These are phyloP conservation scores for Heliosperma pusillum DNA, from an alignment of 148 eudicot species.

Conservation along the genomic window DNA sequence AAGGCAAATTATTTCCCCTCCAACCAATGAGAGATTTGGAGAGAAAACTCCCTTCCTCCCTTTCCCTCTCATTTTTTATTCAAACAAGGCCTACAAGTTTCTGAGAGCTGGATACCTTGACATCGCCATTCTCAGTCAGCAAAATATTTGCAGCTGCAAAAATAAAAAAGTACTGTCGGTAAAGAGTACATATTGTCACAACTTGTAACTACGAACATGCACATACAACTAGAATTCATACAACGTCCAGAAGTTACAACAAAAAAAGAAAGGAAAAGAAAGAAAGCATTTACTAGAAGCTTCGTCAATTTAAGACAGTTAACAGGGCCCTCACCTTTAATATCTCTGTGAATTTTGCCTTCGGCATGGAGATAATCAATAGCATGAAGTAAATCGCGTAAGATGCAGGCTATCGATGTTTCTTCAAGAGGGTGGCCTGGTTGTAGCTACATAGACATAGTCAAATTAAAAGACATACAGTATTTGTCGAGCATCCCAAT, in stretches of 20 bases:
- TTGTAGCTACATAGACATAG: conserved; percentile 67
- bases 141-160: conserved; percentile 94
- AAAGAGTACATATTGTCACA: conserved; percentile 19
- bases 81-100: background rate
- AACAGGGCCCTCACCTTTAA: conserved; percentile 58
- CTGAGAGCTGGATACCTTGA: conserved; percentile 53
- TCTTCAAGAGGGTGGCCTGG: conserved; percentile 93
- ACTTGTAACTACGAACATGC: conserved; percentile 4
- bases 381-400: conserved; percentile 92
- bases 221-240: background rate
- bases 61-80: too few species aligned
- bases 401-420: conserved; percentile 81
- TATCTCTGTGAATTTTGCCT: conserved; percentile 96
- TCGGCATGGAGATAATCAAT: conserved; percentile 91
- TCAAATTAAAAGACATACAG: conserved; percentile 15
- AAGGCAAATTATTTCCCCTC: too few species aligned
- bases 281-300: background rate
- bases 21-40: too few species aligned
- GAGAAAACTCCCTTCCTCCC: too few species aligned
- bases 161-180: conserved; percentile 11
- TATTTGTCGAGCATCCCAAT: background rate
- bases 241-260: background rate
- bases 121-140: conserved; percentile 93
- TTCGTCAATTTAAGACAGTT: background rate
- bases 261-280: too few species aligned